Percentiles rank a stretch among this genome's conserved stretches.
Evolutionary conservation across 2,329 filamentous ascomycete species (phyloP).

Genomic region (Cytospora mali): DNA sequence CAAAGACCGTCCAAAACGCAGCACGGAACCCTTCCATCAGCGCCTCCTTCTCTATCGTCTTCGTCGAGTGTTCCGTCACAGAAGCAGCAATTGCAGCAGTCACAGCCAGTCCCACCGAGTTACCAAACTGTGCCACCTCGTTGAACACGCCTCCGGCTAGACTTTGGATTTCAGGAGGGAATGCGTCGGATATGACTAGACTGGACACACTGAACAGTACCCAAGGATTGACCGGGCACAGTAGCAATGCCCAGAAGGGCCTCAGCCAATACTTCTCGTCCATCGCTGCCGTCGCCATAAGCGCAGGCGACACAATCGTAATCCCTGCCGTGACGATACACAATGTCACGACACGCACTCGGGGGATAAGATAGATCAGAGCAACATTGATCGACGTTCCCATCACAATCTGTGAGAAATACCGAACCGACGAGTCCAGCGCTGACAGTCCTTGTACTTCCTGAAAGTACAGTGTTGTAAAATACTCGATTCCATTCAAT

Average conservation of each 20-base stretch:
- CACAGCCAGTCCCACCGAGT: constrained; percentile 53
- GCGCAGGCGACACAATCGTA: constrained; percentile 49
- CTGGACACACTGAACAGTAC: constrained; percentile 59
- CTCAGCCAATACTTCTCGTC: constrained; percentile 54
- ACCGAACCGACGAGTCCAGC: constrained; percentile 49
- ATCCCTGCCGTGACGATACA: constrained; percentile 46
- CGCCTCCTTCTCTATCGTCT: constrained; percentile 34
- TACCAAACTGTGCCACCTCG: constrained; percentile 60
- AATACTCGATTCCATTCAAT: constrained; percentile 51
- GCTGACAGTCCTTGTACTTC: constrained; percentile 49
- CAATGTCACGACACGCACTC: constrained; percentile 43
- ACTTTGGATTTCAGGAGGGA: constrained; percentile 56
- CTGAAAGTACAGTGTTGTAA: constrained; percentile 54
- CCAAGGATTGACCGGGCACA: constrained; percentile 48
- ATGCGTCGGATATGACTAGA: constrained; percentile 57
- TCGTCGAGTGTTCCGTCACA: constrained; percentile 44
- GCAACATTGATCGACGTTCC: constrained; percentile 27
- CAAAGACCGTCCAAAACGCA: constrained; percentile 57
- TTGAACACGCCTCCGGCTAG: constrained; percentile 64
- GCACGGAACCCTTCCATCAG: constrained; percentile 56
- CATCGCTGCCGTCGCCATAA: constrained; percentile 57
- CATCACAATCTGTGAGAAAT: constrained; percentile 44
- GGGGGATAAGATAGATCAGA: constrained; percentile 46
- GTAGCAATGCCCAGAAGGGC: constrained; percentile 47
- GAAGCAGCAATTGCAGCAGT: constrained; percentile 51